These are phyloP conservation scores for Lithocarpus polystachyus DNA, from an alignment of 306 rosid genomes.

Conservation along the genomic window DNA sequence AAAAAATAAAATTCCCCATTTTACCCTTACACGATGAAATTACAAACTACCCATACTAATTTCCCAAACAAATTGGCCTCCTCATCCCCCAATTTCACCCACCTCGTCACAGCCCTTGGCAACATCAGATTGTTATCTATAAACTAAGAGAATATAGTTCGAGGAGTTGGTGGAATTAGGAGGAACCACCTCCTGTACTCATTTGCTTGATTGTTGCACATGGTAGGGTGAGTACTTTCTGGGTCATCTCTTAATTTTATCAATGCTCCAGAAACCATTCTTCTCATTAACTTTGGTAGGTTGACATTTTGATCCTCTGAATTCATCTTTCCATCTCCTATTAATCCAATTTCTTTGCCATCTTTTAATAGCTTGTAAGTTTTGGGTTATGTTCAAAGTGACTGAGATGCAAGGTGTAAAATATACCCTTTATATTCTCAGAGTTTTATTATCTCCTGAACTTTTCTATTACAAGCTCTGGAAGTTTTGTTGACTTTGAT, in stretches of 20 bases:
- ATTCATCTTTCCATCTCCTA: conserved; percentile 25
- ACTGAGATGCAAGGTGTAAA: conserved; percentile 23
- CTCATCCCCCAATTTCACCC: no score
- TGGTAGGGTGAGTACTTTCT: conserved; percentile 11
- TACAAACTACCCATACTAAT: no score
- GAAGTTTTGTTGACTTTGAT: not conserved
- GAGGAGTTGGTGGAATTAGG: conserved; percentile 48
- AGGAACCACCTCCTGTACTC: conserved; percentile 44
- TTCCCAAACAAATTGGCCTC: no score
- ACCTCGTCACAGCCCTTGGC: conserved; percentile 39
- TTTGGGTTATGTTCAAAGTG: conserved; percentile 32
- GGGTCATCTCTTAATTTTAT: conserved; percentile 12
- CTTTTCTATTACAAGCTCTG: conserved; percentile 2
- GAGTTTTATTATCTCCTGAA: conserved; percentile 8
- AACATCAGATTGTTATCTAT: conserved; percentile 60
- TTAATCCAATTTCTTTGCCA: conserved; percentile 19
- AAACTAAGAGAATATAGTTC: conserved; percentile 71
- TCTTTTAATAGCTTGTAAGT: conserved; percentile 12
- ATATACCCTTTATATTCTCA: conserved; percentile 11
- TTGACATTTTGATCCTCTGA: conserved; percentile 22
- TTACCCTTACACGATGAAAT: no score
- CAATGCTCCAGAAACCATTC: conserved; percentile 9
- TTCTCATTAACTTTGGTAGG: conserved; percentile 23
- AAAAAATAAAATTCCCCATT: no score
- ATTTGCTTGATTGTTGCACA: conserved; percentile 50